Percentiles rank a stretch among this genome's conserved stretches.
Conservation (phyloP, 176 grass and related monocot genomes). For the Puya raimondii region DNA sequence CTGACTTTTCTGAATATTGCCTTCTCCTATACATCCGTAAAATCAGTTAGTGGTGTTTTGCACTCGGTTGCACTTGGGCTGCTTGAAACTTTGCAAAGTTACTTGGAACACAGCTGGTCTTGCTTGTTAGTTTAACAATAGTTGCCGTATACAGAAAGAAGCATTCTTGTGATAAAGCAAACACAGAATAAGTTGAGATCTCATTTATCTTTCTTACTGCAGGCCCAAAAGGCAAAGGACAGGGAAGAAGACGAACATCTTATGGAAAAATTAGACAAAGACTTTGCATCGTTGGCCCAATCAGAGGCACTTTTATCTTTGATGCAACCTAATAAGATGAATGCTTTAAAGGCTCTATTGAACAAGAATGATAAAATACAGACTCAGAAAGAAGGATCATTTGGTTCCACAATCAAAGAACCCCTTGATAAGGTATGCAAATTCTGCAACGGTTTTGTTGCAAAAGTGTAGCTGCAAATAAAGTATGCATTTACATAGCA, state of each 20-base stretch:
- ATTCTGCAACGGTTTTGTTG: background rate
- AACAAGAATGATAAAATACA: conserved; percentile 35
- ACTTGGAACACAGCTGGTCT: too few relatives aligned
- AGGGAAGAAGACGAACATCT: conserved; percentile 80
- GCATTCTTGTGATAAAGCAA: background rate
- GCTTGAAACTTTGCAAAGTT: too few relatives aligned
- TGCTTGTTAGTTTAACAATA: too few relatives aligned
- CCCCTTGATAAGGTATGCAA: conserved; percentile 40
- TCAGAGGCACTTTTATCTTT: conserved; percentile 43
- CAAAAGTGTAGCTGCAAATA: background rate
- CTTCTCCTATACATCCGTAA: too few relatives aligned
- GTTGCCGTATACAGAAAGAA: background rate
- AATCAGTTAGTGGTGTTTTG: too few relatives aligned
- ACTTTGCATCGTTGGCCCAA: conserved; percentile 66
- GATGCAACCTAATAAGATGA: conserved; percentile 39
- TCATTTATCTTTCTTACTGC: conserved; percentile 19
- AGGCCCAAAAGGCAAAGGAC: conserved; percentile 86
- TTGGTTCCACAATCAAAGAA: conserved; percentile 32
- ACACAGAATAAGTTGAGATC: background rate
- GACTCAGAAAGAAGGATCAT: conserved; percentile 25
- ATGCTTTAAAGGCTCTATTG: conserved; percentile 32
- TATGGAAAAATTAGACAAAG: conserved; percentile 67
- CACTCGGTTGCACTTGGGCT: too few relatives aligned
- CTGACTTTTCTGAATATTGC: too few relatives aligned
- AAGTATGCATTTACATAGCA: too few relatives aligned